These are phyloP conservation scores for Trifolium fragiferum DNA, from an alignment of 306 rosid genomes.

Conservation along the genomic window DNA sequence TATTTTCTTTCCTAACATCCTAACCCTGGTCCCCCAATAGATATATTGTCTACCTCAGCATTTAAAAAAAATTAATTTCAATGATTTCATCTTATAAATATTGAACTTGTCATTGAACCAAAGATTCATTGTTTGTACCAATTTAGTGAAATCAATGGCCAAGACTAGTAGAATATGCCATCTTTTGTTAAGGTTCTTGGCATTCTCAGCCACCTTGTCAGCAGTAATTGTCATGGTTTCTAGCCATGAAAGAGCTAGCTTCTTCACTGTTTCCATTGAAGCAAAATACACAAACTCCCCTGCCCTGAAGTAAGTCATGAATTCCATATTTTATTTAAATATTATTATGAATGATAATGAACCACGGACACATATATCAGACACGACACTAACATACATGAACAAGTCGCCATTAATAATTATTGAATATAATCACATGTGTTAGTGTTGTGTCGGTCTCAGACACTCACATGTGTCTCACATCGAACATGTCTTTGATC, in stretches of 20 bases:
- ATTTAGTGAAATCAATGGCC: conserved; percentile 41
- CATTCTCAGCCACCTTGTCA: conserved; percentile 69
- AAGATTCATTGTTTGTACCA: conserved; percentile 30
- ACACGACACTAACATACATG: no score
- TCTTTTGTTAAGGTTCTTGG: conserved; percentile 65
- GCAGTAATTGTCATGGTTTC: conserved; percentile 78
- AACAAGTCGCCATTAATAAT: no score
- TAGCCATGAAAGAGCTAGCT: conserved; percentile 59
- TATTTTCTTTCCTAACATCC: conserved; percentile 52
- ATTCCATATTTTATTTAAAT: background rate
- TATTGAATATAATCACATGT: no score
- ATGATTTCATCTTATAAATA: conserved; percentile 26
- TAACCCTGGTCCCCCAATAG: conserved; percentile 30
- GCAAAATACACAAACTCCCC: conserved; percentile 71
- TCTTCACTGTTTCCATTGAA: conserved; percentile 57
- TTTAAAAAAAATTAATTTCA: background rate
- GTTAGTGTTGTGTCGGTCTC: no score
- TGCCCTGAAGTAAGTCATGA: conserved; percentile 64
- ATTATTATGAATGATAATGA: no score
- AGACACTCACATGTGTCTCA: no score
- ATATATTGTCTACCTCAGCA: conserved; percentile 25
- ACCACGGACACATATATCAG: no score
- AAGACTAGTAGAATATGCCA: conserved; percentile 55
- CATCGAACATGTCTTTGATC: no score
- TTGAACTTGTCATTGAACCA: conserved; percentile 25